Evolutionary conservation across 1,139 yeast genomes (phyloP).

Genomic region (Pneumocystis oryctolagi): DNA sequence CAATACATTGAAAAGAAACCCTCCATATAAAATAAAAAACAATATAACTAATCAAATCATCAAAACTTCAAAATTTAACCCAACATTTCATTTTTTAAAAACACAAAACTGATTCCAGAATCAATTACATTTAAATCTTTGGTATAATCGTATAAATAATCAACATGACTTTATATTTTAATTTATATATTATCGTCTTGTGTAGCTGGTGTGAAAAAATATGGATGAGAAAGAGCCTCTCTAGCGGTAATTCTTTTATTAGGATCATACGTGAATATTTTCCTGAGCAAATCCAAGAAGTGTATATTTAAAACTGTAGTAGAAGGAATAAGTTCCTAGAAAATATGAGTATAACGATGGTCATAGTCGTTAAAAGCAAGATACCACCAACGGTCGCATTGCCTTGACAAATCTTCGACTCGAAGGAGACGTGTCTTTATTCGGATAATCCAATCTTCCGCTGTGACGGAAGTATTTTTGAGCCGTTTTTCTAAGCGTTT

Average conservation of each 20-base stretch:
- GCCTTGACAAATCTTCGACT: conserved; percentile 35
- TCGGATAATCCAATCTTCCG: conserved; percentile 25
- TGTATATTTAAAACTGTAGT: conserved; percentile 29
- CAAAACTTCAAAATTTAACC: not conserved
- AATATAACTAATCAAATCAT: not conserved
- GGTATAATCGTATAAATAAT: not conserved
- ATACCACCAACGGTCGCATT: conserved; percentile 35
- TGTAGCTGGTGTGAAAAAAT: conserved; percentile 2
- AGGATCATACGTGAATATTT: conserved; percentile 73
- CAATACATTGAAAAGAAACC: not conserved
- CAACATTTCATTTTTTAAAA: not conserved
- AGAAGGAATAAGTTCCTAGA: conserved; percentile 18
- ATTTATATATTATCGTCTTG: not conserved
- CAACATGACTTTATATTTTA: not conserved
- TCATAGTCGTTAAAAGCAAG: not conserved
- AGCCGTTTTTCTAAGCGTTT: conserved; percentile 7
- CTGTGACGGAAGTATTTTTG: conserved; percentile 15
- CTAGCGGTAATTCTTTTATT: conserved; percentile 57
- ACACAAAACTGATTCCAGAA: not conserved
- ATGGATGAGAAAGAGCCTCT: conserved; percentile 62
- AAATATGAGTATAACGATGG: conserved; percentile 1
- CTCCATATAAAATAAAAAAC: not conserved
- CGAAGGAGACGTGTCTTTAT: conserved; percentile 30
- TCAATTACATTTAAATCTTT: not conserved
- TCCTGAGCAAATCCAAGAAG: conserved; percentile 44